A percentile compares a stretch with the other conserved stretches of the same genome.
Conservation (phyloP, 345 rosid species). For the Cochlearia excelsa region DNA sequence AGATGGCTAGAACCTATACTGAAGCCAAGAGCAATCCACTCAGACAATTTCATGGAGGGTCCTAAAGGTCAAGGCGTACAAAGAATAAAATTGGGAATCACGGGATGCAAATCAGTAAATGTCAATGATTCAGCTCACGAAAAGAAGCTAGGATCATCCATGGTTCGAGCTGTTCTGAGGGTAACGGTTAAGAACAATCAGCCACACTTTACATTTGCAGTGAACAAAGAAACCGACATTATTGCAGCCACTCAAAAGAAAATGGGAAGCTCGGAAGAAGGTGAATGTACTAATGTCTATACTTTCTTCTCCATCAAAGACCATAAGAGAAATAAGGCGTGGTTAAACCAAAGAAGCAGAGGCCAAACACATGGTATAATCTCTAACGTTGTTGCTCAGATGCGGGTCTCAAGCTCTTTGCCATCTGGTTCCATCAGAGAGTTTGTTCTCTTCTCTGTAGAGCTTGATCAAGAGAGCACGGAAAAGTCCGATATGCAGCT, state of each 20-base stretch:
- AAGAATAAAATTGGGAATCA: constrained; percentile 41
- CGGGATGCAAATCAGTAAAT: constrained; percentile 36
- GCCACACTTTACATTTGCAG: constrained; percentile 76
- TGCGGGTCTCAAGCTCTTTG: constrained; percentile 57
- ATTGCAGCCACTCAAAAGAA: constrained; percentile 75
- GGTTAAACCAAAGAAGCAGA: constrained; percentile 72
- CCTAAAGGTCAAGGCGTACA: constrained; percentile 40
- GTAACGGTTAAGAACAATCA: constrained; percentile 71
- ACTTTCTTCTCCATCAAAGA: constrained; percentile 70
- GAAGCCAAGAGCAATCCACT: constrained; percentile 52
- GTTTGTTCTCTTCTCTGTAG: constrained; percentile 67
- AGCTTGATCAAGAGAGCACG: constrained; percentile 41
- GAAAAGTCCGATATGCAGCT: constrained; percentile 49
- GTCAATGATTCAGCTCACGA: constrained; percentile 42
- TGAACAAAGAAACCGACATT: constrained; percentile 60
- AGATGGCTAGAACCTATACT: constrained; percentile 72
- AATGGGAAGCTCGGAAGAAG: constrained; percentile 49
- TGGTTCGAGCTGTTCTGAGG: constrained; percentile 68
- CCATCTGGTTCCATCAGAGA: constrained; percentile 57
- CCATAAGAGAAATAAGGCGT: constrained; percentile 61
- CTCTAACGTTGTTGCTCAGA: constrained; percentile 66
- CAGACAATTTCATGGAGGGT: constrained; percentile 37
- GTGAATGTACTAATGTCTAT: constrained; percentile 53
- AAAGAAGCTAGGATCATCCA: constrained; percentile 46
- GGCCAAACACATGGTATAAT: constrained; percentile 57